Percentiles rank a stretch among this genome's conserved stretches.
Evolutionary conservation across 2,329 filamentous ascomycete species (phyloP).

Genomic region (Stemphylium lycopersici): DNA sequence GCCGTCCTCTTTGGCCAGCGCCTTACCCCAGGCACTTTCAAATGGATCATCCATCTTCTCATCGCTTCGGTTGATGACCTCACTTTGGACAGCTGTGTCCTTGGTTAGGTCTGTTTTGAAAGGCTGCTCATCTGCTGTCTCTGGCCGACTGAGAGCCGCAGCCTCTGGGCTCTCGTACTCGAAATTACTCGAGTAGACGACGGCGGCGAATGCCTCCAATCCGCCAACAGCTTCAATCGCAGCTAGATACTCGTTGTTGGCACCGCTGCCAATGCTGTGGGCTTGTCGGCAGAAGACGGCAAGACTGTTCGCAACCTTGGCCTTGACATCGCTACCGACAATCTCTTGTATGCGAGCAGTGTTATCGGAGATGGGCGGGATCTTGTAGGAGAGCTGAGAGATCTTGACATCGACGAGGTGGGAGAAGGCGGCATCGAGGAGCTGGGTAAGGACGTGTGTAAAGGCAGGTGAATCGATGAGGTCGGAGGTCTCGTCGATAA

Average conservation of each 20-base stretch:
- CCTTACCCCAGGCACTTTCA: conserved; percentile 74
- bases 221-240: conserved; percentile 78
- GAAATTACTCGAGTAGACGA: conserved; percentile 86
- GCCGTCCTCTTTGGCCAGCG: conserved; percentile 56
- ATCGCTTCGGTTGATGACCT: conserved; percentile 50
- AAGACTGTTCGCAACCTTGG: conserved; percentile 86
- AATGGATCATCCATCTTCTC: conserved; percentile 58
- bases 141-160: conserved; percentile 9
- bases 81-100: conserved; percentile 59
- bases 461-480: conserved; percentile 94
- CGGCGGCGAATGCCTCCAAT: conserved; percentile 81
- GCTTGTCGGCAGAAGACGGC: conserved; percentile 91
- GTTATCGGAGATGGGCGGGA: conserved; percentile 53
- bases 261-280: conserved; percentile 77
- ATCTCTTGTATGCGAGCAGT: conserved; percentile 58
- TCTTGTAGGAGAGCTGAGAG: conserved; percentile 77
- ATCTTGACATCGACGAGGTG: conserved; percentile 83
- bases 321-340: conserved; percentile 58
- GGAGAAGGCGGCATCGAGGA: conserved; percentile 88
- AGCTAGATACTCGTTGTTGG: conserved; percentile 57
- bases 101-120: conserved; percentile 47
- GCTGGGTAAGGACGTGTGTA: conserved; percentile 79
- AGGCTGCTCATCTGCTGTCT: conserved; percentile 57
- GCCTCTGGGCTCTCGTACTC: conserved; percentile 57
- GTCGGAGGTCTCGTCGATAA: conserved; percentile 95